Evolutionary conservation across 1,284 basidiomycete genomes (phyloP), one percentile per base, ranked within the genome.

Genomic region (Pyrrhoderma lamaoense): DNA sequence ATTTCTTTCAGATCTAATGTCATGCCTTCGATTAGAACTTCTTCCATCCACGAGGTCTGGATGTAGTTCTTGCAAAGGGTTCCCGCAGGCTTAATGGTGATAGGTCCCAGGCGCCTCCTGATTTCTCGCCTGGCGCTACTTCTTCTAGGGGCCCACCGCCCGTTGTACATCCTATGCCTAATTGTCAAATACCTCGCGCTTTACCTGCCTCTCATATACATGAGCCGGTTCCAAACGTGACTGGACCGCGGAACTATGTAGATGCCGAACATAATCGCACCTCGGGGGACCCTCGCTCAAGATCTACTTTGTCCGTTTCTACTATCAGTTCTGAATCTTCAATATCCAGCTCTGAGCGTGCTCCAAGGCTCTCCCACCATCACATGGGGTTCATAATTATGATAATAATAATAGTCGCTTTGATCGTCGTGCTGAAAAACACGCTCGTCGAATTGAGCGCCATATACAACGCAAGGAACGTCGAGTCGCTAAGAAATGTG

Each of bases 11-110:
- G 21, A 27, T 31, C 16, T 25, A 3, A 14, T 27, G 1, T 51
- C 13, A 14, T 31, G 11, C 16, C 4, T 11, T 16, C 16, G 35
- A 11, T 37, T 23, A 54, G 46, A 43, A 49, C 25, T 52, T 56
- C 54, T 56, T 56, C 50, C 38, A 36, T 16, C 54, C 25, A 2
- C 50, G 54, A 3, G 51, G 51, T 2, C 43, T 56, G 5, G 51
- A 56, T 9, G 47, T 56, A 22, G 51, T 49, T n/a, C 54, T 56
- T 25, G 51, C 51, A 8, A 47, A 45, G 14, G 54, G 54, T 8
- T 35, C 42, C 3, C 54, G 54, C 44, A 48, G 51, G 45, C 27
- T 56, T 2, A 56, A 39, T 23, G 53, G 53, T 2, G 40, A 54
- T 40, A 51, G 11, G 27, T 40, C 38, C 9, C 23, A 51, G 2